phyloP scores from a whole-genome alignment of 768 basidiomycete genomes.

The Xerocomus brunneocitrinus region DNA sequence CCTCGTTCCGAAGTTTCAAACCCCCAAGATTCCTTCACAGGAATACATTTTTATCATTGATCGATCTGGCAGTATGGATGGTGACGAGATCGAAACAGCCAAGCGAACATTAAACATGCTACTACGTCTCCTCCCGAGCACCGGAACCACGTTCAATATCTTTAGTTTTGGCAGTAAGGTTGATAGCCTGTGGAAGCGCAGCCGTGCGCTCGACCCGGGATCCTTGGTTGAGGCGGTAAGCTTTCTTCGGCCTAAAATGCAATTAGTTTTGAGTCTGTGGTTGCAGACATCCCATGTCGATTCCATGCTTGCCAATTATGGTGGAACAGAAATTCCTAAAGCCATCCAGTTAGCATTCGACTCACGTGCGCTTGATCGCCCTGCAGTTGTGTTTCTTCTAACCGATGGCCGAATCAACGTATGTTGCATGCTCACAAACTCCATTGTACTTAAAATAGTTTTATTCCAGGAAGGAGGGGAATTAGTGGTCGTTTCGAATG shows the following conservation, averaged over 20 bases:
- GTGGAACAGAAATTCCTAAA: constrained; percentile 47
- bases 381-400: constrained; percentile 51
- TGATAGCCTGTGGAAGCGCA: constrained; percentile 33
- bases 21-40: constrained; percentile 40
- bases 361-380: constrained; percentile 30
- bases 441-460: neutral
- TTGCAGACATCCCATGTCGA: constrained; percentile 39
- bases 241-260: neutral
- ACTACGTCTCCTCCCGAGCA: constrained; percentile 43
- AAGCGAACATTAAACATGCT: constrained; percentile 44
- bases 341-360: constrained; percentile 41
- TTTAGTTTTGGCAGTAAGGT: constrained; percentile 43
- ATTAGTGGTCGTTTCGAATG: constrained; percentile 23
- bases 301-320: constrained; percentile 39
- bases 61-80: constrained; percentile 51
- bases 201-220: constrained; percentile 28
- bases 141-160: constrained; percentile 50
- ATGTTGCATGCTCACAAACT: neutral
- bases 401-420: constrained; percentile 51
- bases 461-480: constrained; percentile 9
- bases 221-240: constrained; percentile 37
- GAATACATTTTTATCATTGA: constrained; percentile 64
- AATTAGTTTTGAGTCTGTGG: constrained; percentile 4
- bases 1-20: constrained; percentile 48
- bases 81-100: constrained; percentile 41